Base-by-base conservation (phyloP, 2,329 filamentous ascomycete species). In the Neodidymelliopsis sp. region DNA sequence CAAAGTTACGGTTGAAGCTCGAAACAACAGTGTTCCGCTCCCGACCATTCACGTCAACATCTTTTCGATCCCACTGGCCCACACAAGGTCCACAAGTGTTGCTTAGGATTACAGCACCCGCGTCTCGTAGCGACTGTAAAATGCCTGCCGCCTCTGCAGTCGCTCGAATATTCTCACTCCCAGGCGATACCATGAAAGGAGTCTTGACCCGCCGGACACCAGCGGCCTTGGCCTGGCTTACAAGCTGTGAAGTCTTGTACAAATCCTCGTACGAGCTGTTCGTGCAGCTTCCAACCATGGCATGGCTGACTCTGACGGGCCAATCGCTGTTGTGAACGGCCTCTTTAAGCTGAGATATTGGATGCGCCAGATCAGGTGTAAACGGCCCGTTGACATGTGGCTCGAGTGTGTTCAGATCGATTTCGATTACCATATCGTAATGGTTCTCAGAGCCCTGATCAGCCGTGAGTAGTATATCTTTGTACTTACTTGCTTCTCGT, bases 201-300 rank as follows among this genome's bases (percentile, higher is more conserved):
- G 59, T 67, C 48, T 66, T 67, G 6, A 60, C 50, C n/a, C 59
- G 62, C 13, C 19, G 28, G 6, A 74, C 11, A 4, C 70, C 69
- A 1, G 68, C 69, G 4, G 53, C 36, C 11, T 56, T 59, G 4
- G 71, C 71, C 31, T 73, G 70, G 2, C 58, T 41, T 2, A 70
- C 50, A 9, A 73, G 57, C 20, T 63, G 41, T 2, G 55, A 50
- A 3, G 66, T 66, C 25, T 70, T 69, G 24, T 60, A 62, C 5
- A 74, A 56, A 22, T 74, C 71, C 41, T 74, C 69, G 27, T 68
- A 73, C 3, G 71, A 74, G 25, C 66, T 69, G 30, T 74, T 74
- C 6, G 71, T 72, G 38, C 71, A 73, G 28, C 65, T 69, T 8
- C 70, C 70, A 2, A 74, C 65, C 48, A 74, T 62, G 13, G 59